phyloP scores from a whole-genome alignment of 108 stramenopile genomes.

The Pseudonitzschia multistriata region DNA sequence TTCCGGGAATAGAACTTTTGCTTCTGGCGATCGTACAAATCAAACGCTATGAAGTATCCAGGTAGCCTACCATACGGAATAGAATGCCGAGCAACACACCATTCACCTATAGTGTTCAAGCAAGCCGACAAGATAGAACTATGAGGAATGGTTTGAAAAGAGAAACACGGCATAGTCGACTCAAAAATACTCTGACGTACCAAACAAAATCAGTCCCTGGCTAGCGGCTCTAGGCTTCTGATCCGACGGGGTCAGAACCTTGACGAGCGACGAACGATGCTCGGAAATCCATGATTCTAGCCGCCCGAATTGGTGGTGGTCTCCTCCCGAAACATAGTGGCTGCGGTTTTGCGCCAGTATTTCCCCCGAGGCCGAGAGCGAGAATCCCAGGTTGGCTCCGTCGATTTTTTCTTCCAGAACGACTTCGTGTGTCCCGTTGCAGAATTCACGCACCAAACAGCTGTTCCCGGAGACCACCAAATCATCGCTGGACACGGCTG shows the following conservation, averaged over 20 bases:
- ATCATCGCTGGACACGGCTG: slow-evolving; percentile 28
- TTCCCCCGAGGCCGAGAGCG: slow-evolving; percentile 3
- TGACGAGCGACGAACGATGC: slow-evolving; percentile 23
- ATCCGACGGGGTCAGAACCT: slow-evolving; percentile 12
- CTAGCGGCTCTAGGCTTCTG: neutral
- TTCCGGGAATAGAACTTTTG: slow-evolving; percentile 20
- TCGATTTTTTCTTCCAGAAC: slow-evolving; percentile 58
- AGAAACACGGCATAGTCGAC: neutral
- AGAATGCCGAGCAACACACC: slow-evolving; percentile 48
- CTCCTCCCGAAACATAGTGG: slow-evolving; percentile 36
- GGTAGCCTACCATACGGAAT: slow-evolving; percentile 42
- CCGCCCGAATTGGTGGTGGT: slow-evolving; percentile 34
- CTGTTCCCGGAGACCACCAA: slow-evolving; percentile 17
- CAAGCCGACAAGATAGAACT: neutral
- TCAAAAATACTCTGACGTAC: neutral
- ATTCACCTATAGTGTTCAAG: slow-evolving; percentile 40
- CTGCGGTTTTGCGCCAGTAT: slow-evolving; percentile 47
- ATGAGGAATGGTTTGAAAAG: neutral
- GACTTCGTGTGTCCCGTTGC: slow-evolving; percentile 10
- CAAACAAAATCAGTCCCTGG: neutral
- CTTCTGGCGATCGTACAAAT: slow-evolving; percentile 35
- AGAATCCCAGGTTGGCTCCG: slow-evolving; percentile 57
- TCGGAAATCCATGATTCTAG: slow-evolving; percentile 25
- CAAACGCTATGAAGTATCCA: slow-evolving; percentile 51
- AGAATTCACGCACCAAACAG: neutral